phyloP scores from a whole-genome alignment of 1,284 basidiomycete species.

The Moesziomyces globuligerus region DNA sequence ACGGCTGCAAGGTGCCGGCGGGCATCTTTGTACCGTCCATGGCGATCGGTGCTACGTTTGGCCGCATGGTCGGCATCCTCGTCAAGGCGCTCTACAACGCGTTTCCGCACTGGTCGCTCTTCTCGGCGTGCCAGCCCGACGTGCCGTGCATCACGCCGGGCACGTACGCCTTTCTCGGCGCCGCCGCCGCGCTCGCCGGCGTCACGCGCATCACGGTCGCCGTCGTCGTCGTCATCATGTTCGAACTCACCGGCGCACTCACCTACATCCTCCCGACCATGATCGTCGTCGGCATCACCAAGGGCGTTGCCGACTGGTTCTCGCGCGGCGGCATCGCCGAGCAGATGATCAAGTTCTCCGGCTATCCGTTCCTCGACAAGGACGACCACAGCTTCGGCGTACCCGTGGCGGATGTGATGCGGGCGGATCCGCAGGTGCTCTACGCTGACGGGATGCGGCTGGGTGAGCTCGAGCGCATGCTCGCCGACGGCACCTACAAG shows the following conservation, averaged over 20 bases:
- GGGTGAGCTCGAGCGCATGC: conserved; percentile 73
- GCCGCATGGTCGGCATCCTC: conserved; percentile 83
- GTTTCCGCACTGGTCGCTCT: conserved; percentile 80
- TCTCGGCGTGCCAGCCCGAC: conserved; percentile 88
- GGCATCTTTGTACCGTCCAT: conserved; percentile 98
- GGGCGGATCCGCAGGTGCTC: conserved; percentile 78
- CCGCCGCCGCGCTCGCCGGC: conserved; percentile 70
- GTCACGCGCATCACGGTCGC: conserved; percentile 97
- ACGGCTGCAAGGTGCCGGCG: conserved; percentile 95
- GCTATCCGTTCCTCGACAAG: conserved; percentile 89
- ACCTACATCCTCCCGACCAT: conserved; percentile 98
- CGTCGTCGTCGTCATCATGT: conserved; percentile 99
- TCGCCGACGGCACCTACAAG: conserved; percentile 73
- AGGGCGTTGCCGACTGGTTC: conserved; percentile 94
- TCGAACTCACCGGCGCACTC: conserved; percentile 96
- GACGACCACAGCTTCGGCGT: conserved; percentile 86
- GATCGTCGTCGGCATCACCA: conserved; percentile 96
- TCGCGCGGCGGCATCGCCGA: conserved; percentile 94
- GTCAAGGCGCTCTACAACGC: conserved; percentile 91
- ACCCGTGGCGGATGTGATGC: conserved; percentile 89
- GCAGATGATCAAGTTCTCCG: conserved; percentile 96
- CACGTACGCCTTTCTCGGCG: conserved; percentile 70
- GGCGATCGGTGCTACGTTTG: conserved; percentile 95
- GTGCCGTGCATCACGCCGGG: conserved; percentile 97
- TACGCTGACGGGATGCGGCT: conserved; percentile 80